These are phyloP conservation scores for Vaccinium corymbosum DNA, from an alignment of 148 eudicot genomes.

Conservation along the genomic window DNA sequence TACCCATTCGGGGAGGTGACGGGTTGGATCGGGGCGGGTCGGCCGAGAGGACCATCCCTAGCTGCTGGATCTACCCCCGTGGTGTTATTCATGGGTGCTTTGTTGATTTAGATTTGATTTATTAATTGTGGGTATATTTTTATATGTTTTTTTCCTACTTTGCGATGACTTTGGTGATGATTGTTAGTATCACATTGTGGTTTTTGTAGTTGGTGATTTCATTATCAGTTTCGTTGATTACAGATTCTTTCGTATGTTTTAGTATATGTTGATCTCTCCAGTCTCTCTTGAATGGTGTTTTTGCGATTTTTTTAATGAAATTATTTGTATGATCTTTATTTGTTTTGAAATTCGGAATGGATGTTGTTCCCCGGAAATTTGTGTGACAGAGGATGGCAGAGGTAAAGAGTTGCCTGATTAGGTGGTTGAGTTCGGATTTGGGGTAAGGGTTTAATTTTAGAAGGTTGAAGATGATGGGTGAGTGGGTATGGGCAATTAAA, in stretches of 20 bases:
- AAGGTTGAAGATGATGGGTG: too few relatives aligned
- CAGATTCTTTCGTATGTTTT: constrained; percentile 7
- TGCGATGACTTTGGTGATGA: not conserved
- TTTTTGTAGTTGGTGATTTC: not conserved
- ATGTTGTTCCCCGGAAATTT: not conserved
- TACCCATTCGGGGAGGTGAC: too few relatives aligned
- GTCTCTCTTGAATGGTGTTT: not conserved
- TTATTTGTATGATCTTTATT: not conserved
- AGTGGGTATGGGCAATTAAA: too few relatives aligned
- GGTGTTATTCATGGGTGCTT: constrained; percentile 29
- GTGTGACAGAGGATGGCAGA: too few relatives aligned
- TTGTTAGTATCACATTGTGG: not conserved
- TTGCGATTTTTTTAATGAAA: not conserved
- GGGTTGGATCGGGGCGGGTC: too few relatives aligned
- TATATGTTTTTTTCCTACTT: not conserved
- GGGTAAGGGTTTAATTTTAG: too few relatives aligned
- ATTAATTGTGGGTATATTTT: not conserved
- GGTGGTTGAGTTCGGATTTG: too few relatives aligned
- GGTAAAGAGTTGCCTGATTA: too few relatives aligned
- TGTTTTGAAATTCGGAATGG: not conserved
- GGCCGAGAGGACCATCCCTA: too few relatives aligned
- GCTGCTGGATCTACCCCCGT: constrained; percentile 40
- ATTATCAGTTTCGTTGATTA: constrained; percentile 11
- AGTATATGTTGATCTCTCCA: not conserved
- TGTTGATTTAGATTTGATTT: constrained; percentile 44